Evolutionary conservation across 768 basidiomycete species (phyloP).

Genomic region (Baorangia bicolor): DNA sequence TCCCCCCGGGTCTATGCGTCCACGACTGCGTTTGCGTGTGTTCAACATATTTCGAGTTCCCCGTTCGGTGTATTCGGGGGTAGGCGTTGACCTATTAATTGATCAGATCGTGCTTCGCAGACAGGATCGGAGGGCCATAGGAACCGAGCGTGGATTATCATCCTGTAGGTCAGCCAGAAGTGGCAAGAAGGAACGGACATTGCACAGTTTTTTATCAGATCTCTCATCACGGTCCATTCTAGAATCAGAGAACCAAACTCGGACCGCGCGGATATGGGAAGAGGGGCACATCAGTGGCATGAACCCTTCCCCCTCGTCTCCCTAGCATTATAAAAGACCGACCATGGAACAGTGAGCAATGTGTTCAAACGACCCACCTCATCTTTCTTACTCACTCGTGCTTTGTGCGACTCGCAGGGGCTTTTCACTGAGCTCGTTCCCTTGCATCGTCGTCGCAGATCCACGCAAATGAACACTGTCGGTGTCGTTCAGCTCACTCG

Average conservation of each 20-base stretch:
- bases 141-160: conserved; percentile 12
- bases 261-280: conserved; percentile 6
- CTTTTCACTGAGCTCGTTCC: conserved; percentile 19
- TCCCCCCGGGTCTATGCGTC: neutral
- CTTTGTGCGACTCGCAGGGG: conserved; percentile 7
- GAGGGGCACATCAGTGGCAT: neutral
- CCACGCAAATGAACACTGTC: conserved; percentile 33
- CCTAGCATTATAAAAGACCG: conserved; percentile 17
- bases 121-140: conserved; percentile 1
- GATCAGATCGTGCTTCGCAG: conserved; percentile 1
- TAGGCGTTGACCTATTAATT: conserved; percentile 10
- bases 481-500: conserved; percentile 25
- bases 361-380: conserved; percentile 1
- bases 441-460: conserved; percentile 34
- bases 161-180: conserved; percentile 1
- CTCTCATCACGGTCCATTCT: conserved; percentile 5
- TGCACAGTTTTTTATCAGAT: conserved; percentile 3
- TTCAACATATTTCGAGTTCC: conserved; percentile 3
- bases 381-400: conserved; percentile 1
- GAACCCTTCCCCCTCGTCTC: neutral
- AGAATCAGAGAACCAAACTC: neutral
- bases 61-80: neutral
- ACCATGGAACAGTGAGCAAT: conserved; percentile 11
- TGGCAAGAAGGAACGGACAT: neutral
- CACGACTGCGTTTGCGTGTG: neutral